A percentile compares a stretch with the other conserved stretches of the same genome.
Conservation (phyloP, 495 filamentous ascomycete species). For the Gamarada debralockiae region DNA sequence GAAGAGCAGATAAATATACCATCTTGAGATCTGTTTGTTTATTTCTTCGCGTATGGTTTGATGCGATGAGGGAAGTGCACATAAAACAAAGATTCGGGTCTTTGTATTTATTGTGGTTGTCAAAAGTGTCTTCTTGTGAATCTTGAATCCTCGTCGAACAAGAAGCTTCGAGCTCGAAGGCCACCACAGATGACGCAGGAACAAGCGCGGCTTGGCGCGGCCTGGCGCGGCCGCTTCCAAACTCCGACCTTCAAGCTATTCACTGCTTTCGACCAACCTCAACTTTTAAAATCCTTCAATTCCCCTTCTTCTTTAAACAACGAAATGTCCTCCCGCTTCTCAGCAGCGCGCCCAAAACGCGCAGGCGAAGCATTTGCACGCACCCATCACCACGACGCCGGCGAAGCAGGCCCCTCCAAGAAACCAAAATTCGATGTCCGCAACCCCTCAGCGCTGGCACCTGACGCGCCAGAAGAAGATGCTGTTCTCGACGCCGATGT, state of each 20-base stretch:
- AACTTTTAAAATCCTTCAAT: too few species aligned
- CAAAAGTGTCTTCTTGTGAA: not conserved
- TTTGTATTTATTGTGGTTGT: too few species aligned
- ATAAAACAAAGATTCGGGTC: too few species aligned
- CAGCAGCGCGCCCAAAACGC: slow-evolving; percentile 74
- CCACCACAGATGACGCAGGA: not conserved
- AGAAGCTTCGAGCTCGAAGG: slow-evolving; percentile 7
- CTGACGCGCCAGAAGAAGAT: slow-evolving; percentile 71
- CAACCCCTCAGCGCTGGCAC: slow-evolving; percentile 86
- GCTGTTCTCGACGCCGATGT: slow-evolving; percentile 85
- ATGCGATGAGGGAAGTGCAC: not conserved
- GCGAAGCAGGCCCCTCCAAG: slow-evolving; percentile 53
- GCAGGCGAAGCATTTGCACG: slow-evolving; percentile 76
- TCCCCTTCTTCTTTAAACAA: not conserved
- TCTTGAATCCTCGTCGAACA: not conserved
- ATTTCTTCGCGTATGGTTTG: not conserved
- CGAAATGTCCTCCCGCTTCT: slow-evolving; percentile 58
- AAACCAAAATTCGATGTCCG: slow-evolving; percentile 93
- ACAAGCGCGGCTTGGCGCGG: too few species aligned
- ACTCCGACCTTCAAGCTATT: too few species aligned
- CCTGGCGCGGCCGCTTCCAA: not conserved
- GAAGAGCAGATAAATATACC: slow-evolving; percentile 19
- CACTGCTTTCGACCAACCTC: too few species aligned
- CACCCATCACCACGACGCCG: slow-evolving; percentile 58
- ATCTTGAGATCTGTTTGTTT: slow-evolving; percentile 15